phyloP scores from a whole-genome alignment of 1,139 yeast genomes.

The Maudiozyma humilis region DNA sequence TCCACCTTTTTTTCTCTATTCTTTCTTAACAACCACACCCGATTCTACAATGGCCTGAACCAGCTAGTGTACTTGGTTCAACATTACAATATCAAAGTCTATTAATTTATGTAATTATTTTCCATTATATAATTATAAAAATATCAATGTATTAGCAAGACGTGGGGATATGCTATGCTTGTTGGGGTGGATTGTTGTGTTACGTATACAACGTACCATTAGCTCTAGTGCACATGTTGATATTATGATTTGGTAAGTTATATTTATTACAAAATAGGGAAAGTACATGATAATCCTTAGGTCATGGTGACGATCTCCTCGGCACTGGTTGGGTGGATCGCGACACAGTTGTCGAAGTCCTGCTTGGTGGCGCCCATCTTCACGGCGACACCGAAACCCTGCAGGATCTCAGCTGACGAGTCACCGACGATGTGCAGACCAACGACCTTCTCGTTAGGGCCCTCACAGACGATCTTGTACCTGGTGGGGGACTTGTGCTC shows the following conservation, averaged over 20 bases:
- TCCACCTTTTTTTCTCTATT: background rate
- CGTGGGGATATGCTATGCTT: too few species aligned
- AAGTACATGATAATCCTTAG: constrained; percentile 25
- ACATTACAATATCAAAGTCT: constrained; percentile 3
- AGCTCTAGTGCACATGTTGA: background rate
- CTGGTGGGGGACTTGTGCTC: constrained; percentile 81
- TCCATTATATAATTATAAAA: constrained; percentile 4
- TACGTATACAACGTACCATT: too few species aligned
- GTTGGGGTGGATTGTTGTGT: too few species aligned
- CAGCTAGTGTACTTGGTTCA: background rate
- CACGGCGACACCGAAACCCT: constrained; percentile 96
- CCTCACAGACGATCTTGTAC: constrained; percentile 73
- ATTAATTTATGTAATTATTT: constrained; percentile 3
- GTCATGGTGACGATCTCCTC: constrained; percentile 91
- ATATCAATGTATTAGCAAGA: constrained; percentile 2
- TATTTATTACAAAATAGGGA: too few species aligned
- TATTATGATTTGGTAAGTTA: too few species aligned
- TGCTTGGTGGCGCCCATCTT: constrained; percentile 97
- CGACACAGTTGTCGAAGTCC: constrained; percentile 91
- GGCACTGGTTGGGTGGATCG: constrained; percentile 97
- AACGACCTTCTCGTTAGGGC: constrained; percentile 83
- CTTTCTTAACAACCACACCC: background rate
- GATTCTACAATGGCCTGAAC: background rate
- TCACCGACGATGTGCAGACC: constrained; percentile 94
- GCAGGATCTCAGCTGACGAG: constrained; percentile 80